Conservation (phyloP, 2,329 filamentous ascomycete genomes). For the Pestalotiopsis sp. region DNA sequence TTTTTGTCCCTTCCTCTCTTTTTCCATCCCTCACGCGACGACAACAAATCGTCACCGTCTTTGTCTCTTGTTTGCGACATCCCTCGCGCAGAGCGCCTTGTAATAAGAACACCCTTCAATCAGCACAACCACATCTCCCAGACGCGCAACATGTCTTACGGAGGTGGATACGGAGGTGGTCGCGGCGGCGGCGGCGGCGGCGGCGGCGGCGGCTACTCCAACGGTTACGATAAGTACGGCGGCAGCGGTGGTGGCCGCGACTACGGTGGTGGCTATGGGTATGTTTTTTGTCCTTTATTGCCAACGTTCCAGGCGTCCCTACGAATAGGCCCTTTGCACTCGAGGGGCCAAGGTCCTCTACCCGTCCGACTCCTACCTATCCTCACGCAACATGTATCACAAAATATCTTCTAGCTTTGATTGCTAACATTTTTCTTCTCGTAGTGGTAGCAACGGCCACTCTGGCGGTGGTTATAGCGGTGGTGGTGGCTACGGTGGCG, state of each 20-base stretch:
- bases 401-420: neutral
- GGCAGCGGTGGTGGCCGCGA: slow-evolving; percentile 14
- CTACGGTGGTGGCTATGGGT: slow-evolving; percentile 39
- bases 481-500: slow-evolving; percentile 38
- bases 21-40: neutral
- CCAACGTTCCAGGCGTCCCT: neutral
- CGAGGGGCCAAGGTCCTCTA: too few relatives aligned
- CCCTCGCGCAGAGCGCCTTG: slow-evolving; percentile 23
- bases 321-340: neutral
- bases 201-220: slow-evolving; percentile 48
- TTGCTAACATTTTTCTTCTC: neutral
- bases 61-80: neutral
- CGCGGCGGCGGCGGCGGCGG: slow-evolving; percentile 46
- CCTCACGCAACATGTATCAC: neutral
- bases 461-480: slow-evolving; percentile 46
- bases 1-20: slow-evolving; percentile 10
- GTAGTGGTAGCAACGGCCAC: slow-evolving; percentile 47
- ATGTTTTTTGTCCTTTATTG: slow-evolving; percentile 20
- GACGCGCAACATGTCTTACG: slow-evolving; percentile 69
- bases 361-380: neutral
- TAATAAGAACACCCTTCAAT: slow-evolving; percentile 8
- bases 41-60: neutral
- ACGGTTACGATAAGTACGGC: slow-evolving; percentile 34
- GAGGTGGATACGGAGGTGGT: slow-evolving; percentile 52
- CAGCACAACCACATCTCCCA: slow-evolving; percentile 18